Percentiles rank a stretch among this genome's conserved stretches.
Evolutionary conservation across 2,329 filamentous ascomycete genomes (phyloP).

Genomic region (Colletotrichum horii): DNA sequence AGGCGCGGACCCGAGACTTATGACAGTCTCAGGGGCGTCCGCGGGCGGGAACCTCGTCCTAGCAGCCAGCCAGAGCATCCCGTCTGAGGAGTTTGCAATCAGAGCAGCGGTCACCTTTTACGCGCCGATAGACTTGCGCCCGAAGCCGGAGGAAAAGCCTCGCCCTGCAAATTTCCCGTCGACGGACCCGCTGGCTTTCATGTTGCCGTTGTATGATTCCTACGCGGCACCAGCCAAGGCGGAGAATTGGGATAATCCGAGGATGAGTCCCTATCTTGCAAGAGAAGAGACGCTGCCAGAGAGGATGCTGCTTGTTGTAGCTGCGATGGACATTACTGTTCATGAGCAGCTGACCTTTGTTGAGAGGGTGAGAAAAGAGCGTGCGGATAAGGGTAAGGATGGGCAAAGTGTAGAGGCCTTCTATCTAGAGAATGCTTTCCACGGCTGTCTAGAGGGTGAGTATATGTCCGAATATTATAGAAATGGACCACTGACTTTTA

Average conservation of each 20-base stretch:
- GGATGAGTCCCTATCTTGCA: conserved; percentile 42
- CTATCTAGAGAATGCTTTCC: background rate
- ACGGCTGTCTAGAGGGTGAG: conserved; percentile 16
- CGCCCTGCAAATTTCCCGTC: conserved; percentile 34
- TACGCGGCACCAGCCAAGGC: conserved; percentile 39
- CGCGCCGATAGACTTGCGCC: conserved; percentile 41
- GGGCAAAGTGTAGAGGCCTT: background rate
- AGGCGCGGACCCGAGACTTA: conserved; percentile 40
- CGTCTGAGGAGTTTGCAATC: conserved; percentile 23
- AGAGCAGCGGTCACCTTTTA: conserved; percentile 47
- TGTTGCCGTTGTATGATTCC: conserved; percentile 47
- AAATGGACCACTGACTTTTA: background rate
- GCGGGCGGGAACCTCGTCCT: conserved; percentile 50
- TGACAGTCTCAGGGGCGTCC: conserved; percentile 50
- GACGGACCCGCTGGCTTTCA: conserved; percentile 40
- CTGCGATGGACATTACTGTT: conserved; percentile 45
- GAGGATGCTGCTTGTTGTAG: conserved; percentile 43
- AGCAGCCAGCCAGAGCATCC: conserved; percentile 27
- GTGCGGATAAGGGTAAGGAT: conserved; percentile 8
- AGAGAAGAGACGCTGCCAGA: conserved; percentile 36
- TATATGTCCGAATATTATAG: background rate
- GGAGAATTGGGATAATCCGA: conserved; percentile 32
- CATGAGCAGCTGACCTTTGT: conserved; percentile 44
- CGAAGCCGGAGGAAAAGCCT: conserved; percentile 44
- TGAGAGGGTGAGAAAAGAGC: conserved; percentile 28